Evolutionary conservation across 139 green algal species (phyloP).

Genomic region (Micractinium conductrix): DNA sequence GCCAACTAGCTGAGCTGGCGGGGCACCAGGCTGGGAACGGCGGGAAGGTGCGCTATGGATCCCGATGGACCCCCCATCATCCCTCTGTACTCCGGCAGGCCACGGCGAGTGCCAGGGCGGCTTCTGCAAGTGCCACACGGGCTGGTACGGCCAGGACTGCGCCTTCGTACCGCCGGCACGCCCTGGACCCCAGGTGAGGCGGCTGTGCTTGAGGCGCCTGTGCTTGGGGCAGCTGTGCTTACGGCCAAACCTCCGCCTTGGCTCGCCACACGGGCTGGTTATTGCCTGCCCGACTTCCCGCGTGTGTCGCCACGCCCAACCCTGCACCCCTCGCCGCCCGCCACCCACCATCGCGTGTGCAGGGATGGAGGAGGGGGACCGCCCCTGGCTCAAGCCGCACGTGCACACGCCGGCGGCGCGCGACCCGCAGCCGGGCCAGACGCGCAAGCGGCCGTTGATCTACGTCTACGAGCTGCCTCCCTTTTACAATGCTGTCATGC

Average conservation of each 20-base stretch:
- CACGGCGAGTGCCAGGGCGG: slow-evolving; percentile 18
- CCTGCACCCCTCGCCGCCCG: too few species aligned
- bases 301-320: not conserved
- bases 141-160: slow-evolving; percentile 26
- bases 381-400: slow-evolving; percentile 43
- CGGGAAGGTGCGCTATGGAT: too few species aligned
- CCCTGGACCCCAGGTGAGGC: slow-evolving; percentile 9
- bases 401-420: slow-evolving; percentile 21
- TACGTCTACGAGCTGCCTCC: slow-evolving; percentile 65
- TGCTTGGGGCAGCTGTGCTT: not conserved
- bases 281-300: too few species aligned
- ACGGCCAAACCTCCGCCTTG: too few species aligned
- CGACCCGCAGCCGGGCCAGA: slow-evolving; percentile 43
- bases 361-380: slow-evolving; percentile 30
- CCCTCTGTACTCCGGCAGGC: not conserved
- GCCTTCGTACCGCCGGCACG: not conserved
- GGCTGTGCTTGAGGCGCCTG: not conserved
- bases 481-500: slow-evolving; percentile 55
- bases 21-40: too few species aligned
- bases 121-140: slow-evolving; percentile 21
- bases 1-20: too few species aligned
- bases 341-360: too few species aligned
- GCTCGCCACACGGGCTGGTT: not conserved
- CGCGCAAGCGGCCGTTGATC: slow-evolving; percentile 41
- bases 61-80: too few species aligned